These are phyloP conservation scores for Saturnispora serradocipensis DNA, from an alignment of 805 yeast genomes.

Conservation along the genomic window DNA sequence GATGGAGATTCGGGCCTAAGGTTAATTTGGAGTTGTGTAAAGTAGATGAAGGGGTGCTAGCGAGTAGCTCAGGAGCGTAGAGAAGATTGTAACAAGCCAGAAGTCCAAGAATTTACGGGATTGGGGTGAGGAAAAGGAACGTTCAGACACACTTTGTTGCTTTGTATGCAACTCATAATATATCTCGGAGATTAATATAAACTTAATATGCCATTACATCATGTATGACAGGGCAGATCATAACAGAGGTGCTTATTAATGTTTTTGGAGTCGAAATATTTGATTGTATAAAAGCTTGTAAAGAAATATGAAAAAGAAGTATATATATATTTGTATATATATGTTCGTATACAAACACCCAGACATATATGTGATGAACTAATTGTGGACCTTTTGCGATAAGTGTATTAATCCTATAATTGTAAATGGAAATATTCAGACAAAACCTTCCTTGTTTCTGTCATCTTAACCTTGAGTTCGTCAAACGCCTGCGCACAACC, in stretches of 20 bases:
- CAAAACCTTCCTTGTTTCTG: slow-evolving; percentile 40
- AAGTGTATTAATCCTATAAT: slow-evolving; percentile 9
- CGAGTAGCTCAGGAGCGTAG: neutral
- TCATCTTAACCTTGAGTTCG: slow-evolving; percentile 43
- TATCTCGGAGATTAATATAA: neutral
- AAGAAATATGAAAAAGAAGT: neutral
- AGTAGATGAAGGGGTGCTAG: neutral
- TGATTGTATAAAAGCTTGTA: neutral
- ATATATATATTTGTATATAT: too few relatives aligned
- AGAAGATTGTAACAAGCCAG: neutral
- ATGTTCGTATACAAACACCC: too few relatives aligned
- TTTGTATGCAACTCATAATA: neutral
- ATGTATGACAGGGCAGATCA: too few relatives aligned
- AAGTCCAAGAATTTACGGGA: neutral
- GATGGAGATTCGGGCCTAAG: neutral
- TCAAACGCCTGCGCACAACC: slow-evolving; percentile 46
- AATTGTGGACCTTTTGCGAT: neutral
- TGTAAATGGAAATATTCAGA: slow-evolving; percentile 41
- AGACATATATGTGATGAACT: too few relatives aligned
- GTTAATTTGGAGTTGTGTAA: neutral
- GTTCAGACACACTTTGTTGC: too few relatives aligned
- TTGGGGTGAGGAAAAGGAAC: too few relatives aligned
- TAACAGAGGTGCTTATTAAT: too few relatives aligned
- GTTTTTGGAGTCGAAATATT: neutral
- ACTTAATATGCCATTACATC: too few relatives aligned